Percentiles rank a stretch among this genome's conserved stretches.
Conservation (phyloP, 1,284 basidiomycete species). For the Anthracocystis walkeri region DNA sequence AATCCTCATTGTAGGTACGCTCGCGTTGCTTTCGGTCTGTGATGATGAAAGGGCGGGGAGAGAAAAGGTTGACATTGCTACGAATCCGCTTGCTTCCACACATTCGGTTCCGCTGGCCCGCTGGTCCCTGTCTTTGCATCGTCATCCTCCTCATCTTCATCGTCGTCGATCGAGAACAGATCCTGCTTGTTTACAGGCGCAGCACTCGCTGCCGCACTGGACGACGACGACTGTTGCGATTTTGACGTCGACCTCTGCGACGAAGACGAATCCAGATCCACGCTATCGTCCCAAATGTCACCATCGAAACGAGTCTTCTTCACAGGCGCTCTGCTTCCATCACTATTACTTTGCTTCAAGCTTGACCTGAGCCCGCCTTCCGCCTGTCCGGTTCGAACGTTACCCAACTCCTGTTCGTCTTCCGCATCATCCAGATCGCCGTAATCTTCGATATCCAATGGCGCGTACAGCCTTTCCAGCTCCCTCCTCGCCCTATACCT, state of each 20-base stretch:
- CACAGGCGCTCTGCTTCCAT: neutral
- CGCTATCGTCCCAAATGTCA: slow-evolving; percentile 39
- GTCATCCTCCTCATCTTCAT: slow-evolving; percentile 23
- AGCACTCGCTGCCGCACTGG: neutral
- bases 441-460: slow-evolving; percentile 56
- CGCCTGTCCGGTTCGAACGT: neutral
- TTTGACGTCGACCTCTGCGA: neutral
- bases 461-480: slow-evolving; percentile 58
- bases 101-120: slow-evolving; percentile 3
- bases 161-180: slow-evolving; percentile 52
- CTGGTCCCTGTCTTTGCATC: neutral
- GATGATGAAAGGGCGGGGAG: too few species aligned
- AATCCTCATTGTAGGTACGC: too few species aligned
- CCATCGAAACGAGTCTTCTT: slow-evolving; percentile 35
- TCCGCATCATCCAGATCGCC: slow-evolving; percentile 39
- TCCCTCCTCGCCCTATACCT: slow-evolving; percentile 52
- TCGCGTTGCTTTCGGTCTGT: too few species aligned
- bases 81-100: slow-evolving; percentile 25
- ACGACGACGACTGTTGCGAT: neutral
- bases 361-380: slow-evolving; percentile 8
- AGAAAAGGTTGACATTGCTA: neutral
- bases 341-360: slow-evolving; percentile 11
- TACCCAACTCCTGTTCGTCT: slow-evolving; percentile 6
- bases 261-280: slow-evolving; percentile 17
- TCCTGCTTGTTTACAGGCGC: slow-evolving; percentile 15